Evolutionary conservation across 1,284 basidiomycete species (phyloP).

Genomic region (Malassezia furfur): DNA sequence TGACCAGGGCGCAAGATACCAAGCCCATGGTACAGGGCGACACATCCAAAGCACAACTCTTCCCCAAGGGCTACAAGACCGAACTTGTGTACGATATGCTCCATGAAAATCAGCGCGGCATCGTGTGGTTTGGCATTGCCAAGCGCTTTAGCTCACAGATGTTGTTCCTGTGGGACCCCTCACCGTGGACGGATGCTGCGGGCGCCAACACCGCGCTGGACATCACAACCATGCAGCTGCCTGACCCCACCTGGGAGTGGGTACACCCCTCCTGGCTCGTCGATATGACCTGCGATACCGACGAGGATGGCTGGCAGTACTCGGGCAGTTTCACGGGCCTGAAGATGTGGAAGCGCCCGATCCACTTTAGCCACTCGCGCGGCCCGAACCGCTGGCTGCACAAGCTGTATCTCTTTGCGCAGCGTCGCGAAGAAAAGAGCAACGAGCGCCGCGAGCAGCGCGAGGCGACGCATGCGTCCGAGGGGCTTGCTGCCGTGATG

Average conservation of each 20-base stretch:
- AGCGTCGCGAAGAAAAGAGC: conserved; percentile 3
- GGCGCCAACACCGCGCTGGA: conserved; percentile 36
- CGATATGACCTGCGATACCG: conserved; percentile 46
- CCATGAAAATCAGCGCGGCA: conserved; percentile 43
- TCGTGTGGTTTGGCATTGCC: conserved; percentile 42
- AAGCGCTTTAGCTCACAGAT: conserved; percentile 39
- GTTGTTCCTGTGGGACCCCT: conserved; percentile 41
- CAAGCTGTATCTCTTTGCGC: conserved; percentile 3
- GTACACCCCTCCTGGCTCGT: conserved; percentile 44
- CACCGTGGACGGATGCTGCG: conserved; percentile 34
- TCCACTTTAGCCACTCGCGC: conserved; percentile 1
- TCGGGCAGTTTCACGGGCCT: conserved; percentile 30
- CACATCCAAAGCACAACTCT: background rate
- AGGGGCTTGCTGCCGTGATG: conserved; percentile 41
- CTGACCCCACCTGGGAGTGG: conserved; percentile 47
- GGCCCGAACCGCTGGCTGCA: conserved; percentile 7
- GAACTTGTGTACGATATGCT: conserved; percentile 36
- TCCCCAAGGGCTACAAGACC: conserved; percentile 2
- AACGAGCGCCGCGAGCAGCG: conserved; percentile 22
- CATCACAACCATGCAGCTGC: conserved; percentile 43
- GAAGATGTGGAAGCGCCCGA: conserved; percentile 8
- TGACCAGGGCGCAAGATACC: background rate
- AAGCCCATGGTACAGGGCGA: background rate
- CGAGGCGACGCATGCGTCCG: conserved; percentile 31
- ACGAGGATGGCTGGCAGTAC: conserved; percentile 47